Evolutionary conservation across 1,139 yeast species (phyloP).

Genomic region (Candida labiduridarum): DNA sequence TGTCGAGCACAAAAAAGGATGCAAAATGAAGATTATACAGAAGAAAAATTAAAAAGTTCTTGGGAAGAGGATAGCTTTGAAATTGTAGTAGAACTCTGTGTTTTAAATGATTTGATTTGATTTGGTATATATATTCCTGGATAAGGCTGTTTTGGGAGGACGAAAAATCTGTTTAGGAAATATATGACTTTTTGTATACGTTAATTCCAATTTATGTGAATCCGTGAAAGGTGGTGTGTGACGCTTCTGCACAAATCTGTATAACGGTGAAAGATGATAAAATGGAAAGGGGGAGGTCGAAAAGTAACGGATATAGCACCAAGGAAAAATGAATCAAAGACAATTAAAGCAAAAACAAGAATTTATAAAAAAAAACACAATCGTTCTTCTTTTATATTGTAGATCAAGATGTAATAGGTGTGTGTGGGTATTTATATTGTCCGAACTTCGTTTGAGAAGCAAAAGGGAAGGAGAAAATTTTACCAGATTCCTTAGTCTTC

Average conservation of each 20-base stretch:
- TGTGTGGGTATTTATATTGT: neutral
- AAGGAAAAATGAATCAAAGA: neutral
- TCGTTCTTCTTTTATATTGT: neutral
- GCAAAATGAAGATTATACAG: neutral
- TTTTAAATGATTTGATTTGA: neutral
- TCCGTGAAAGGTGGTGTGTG: neutral
- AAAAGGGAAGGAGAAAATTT: neutral
- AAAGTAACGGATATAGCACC: neutral
- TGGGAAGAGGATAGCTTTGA: neutral
- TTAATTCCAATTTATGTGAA: neutral
- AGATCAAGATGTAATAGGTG: neutral
- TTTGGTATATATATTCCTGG: neutral
- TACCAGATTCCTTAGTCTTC: neutral
- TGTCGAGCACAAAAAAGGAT: neutral
- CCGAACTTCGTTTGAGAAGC: neutral
- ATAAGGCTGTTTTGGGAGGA: neutral
- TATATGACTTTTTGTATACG: neutral
- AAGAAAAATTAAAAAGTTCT: neutral
- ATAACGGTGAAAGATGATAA: neutral
- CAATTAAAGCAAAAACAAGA: constrained; percentile 2
- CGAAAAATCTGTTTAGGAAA: neutral
- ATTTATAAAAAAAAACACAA: neutral
- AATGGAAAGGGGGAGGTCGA: neutral
- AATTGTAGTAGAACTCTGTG: neutral
- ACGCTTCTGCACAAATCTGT: neutral